phyloP scores from a whole-genome alignment of 2,329 filamentous ascomycete species.

The Diaporthe eres region DNA sequence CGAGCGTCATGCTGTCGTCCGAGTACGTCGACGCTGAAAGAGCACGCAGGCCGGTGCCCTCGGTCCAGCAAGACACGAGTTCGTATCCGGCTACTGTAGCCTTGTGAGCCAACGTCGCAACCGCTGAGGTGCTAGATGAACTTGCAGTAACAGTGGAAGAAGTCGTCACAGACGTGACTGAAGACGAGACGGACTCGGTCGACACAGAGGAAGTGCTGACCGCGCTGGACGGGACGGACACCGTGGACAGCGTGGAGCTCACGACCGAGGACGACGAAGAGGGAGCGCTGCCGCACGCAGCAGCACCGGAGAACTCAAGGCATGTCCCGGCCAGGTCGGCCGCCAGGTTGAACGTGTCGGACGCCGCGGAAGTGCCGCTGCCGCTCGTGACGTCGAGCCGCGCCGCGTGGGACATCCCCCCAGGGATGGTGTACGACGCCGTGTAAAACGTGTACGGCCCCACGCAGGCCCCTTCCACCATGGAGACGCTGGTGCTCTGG shows the following conservation, averaged over 20 bases:
- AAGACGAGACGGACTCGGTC: not conserved
- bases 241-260: conserved; percentile 40
- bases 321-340: conserved; percentile 61
- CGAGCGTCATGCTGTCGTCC: conserved; percentile 55
- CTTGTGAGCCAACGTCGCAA: conserved; percentile 54
- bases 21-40: conserved; percentile 51
- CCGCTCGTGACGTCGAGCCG: conserved; percentile 62
- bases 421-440: conserved; percentile 58
- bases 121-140: conserved; percentile 44
- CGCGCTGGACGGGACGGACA: conserved; percentile 32
- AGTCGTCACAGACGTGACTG: conserved; percentile 42
- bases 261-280: conserved; percentile 42
- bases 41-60: conserved; percentile 54
- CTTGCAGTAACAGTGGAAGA: conserved; percentile 42
- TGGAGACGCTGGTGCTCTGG: conserved; percentile 53
- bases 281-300: conserved; percentile 19
- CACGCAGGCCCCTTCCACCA: conserved; percentile 61
- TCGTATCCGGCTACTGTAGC: conserved; percentile 59
- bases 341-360: conserved; percentile 65
- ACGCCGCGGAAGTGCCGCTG: conserved; percentile 50
- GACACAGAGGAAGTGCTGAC: conserved; percentile 43
- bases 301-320: conserved; percentile 54
- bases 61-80: conserved; percentile 62
- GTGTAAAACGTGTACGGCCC: conserved; percentile 65
- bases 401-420: conserved; percentile 60